A percentile compares a stretch with the other conserved stretches of the same genome.
These are phyloP conservation scores for Mortierella sp. DNA, from an alignment of 371 early-diverging fungal genomes.

Conservation along the genomic window DNA sequence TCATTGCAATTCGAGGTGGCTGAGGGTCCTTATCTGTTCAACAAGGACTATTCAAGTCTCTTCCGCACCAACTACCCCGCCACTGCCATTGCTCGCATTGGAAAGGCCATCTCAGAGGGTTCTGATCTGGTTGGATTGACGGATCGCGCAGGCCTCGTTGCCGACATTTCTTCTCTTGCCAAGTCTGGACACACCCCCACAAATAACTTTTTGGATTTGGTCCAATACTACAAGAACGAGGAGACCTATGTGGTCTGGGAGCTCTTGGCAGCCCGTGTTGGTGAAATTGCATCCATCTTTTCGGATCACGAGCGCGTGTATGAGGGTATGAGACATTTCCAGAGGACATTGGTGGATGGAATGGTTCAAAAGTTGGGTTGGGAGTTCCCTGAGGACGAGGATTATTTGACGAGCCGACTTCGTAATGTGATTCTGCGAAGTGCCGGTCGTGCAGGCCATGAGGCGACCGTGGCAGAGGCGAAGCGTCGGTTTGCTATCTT, in stretches of 20 bases:
- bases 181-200: conserved; percentile 69
- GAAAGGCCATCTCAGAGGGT: conserved; percentile 53
- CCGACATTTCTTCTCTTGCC: conserved; percentile 73
- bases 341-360: conserved; percentile 60
- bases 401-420: conserved; percentile 55
- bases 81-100: conserved; percentile 56
- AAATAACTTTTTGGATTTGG: conserved; percentile 66
- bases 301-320: conserved; percentile 57
- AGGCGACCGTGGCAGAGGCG: conserved; percentile 63
- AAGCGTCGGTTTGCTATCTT: conserved; percentile 69
- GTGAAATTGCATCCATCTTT: conserved; percentile 56
- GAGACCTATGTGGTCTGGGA: conserved; percentile 75
- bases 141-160: conserved; percentile 72
- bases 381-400: conserved; percentile 61
- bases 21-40: conserved; percentile 66
- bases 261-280: conserved; percentile 58
- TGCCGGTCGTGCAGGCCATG: conserved; percentile 57
- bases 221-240: conserved; percentile 70
- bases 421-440: conserved; percentile 57
- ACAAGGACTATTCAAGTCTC: conserved; percentile 69
- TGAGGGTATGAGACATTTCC: conserved; percentile 55
- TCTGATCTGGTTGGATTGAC: conserved; percentile 52
- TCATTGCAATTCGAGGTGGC: conserved; percentile 46
- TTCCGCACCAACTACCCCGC: conserved; percentile 74
- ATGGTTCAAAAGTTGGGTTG: conserved; percentile 67